These are phyloP conservation scores for Penicillium robsamsonii DNA, from an alignment of 495 filamentous ascomycete species.

Conservation along the genomic window DNA sequence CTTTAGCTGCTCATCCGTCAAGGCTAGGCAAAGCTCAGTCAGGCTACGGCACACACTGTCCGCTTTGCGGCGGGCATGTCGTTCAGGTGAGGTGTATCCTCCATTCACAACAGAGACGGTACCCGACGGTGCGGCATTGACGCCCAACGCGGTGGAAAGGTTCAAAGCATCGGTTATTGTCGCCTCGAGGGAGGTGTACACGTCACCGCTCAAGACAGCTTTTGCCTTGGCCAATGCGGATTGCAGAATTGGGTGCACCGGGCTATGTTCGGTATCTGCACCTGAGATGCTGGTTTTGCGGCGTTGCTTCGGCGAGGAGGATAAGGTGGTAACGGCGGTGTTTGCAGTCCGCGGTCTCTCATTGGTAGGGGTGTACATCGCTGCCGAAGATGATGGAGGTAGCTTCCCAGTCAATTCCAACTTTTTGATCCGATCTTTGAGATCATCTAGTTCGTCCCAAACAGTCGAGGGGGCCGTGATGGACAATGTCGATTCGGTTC, in stretches of 20 bases:
- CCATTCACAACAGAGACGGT: conserved; percentile 55
- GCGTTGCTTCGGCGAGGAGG: conserved; percentile 73
- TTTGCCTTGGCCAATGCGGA: conserved; percentile 78
- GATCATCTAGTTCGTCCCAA: conserved; percentile 96
- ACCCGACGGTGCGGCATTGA: conserved; percentile 62
- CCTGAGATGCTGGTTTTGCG: conserved; percentile 55
- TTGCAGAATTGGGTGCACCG: conserved; percentile 74
- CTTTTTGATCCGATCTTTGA: conserved; percentile 89
- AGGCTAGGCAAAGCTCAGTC: conserved; percentile 86
- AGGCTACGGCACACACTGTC: conserved; percentile 90
- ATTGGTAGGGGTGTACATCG: conserved; percentile 68
- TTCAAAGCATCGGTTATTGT: conserved; percentile 78
- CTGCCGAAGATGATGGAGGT: conserved; percentile 74
- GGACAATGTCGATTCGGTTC: conserved; percentile 80
- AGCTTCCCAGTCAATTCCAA: conserved; percentile 89
- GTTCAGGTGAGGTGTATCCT: conserved; percentile 58
- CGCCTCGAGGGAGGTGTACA: conserved; percentile 77
- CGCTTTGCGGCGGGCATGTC: conserved; percentile 82
- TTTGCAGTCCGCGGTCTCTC: conserved; percentile 88
- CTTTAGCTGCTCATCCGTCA: conserved; percentile 54
- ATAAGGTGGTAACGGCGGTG: conserved; percentile 90
- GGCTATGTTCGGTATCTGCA: conserved; percentile 41
- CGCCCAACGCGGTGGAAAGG: conserved; percentile 71
- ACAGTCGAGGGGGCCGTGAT: conserved; percentile 87
- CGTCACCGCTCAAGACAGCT: conserved; percentile 59